Evolutionary conservation across 345 rosid species (phyloP).

Genomic region (Eucalyptus melliodora): DNA sequence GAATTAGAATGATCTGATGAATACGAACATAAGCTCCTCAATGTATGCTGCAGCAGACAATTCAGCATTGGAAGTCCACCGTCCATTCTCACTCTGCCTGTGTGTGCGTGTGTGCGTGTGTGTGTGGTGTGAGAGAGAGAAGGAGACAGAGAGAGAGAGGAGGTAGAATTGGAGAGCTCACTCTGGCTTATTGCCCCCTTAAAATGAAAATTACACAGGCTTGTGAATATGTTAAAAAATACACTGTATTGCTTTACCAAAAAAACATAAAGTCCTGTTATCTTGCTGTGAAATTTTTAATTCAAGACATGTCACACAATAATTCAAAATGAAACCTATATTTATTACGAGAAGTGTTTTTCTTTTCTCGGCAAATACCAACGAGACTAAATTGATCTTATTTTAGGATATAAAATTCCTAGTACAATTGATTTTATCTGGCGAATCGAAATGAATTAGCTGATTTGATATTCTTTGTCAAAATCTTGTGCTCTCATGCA

Average conservation of each 20-base stretch:
- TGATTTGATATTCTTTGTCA: neutral
- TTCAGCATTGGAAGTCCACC: slow-evolving; percentile 54
- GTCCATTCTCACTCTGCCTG: slow-evolving; percentile 18
- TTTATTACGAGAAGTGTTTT: neutral
- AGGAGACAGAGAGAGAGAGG: neutral
- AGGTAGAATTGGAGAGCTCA: neutral
- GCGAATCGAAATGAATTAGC: neutral
- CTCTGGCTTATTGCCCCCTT: neutral
- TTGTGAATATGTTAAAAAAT: neutral
- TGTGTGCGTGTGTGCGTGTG: neutral
- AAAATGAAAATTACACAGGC: neutral
- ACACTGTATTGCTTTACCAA: neutral
- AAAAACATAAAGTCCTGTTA: neutral
- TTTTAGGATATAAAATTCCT: neutral
- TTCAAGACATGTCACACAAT: neutral
- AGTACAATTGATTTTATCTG: neutral
- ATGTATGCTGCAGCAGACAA: slow-evolving; percentile 54
- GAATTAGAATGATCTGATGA: slow-evolving; percentile 30
- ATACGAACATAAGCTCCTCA: slow-evolving; percentile 32
- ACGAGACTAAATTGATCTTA: neutral
- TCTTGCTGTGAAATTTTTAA: neutral
- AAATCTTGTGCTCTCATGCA: neutral
- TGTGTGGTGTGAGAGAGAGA: neutral
- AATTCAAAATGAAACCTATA: neutral
- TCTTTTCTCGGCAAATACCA: neutral